Base-by-base conservation (phyloP, 257 asterid genomes). In the Nicotiana tabacum region DNA sequence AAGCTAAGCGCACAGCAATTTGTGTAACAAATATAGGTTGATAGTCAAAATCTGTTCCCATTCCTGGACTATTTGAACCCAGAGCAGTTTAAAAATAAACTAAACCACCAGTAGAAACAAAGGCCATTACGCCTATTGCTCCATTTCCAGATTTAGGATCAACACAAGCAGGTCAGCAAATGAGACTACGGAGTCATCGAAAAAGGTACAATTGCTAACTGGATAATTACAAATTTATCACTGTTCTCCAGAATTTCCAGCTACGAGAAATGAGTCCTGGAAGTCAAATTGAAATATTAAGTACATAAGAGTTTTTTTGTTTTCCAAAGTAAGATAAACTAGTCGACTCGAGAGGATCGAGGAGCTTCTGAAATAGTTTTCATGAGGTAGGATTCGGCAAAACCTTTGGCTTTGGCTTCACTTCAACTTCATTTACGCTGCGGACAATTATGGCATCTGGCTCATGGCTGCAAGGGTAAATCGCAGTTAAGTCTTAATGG, bases 391-490 rank as follows among this genome's bases (percentile, higher is more conserved):
- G 89, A 86, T 86, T 92, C 15, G 97, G 92, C 37, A 90, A 80
- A 82, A 89, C 82, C 87, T 91, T 96, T 2, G 98, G 98, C 90
- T 96, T 96, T 65, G 98, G 98, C 91, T 90, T 94, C 65, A 93
- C 97, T 90, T 94, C 98, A 15, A 96, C 97, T 92, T 96, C 99
- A 69, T 92, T 93, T 81, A 94, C 98, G 30, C 91, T 90, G 21
- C 99, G 97, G 27, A 96, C 92, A 48, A 87, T 91, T 83, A 94
- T 92, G 74, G 94, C 88, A 81, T 96, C 99, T 2, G 98, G 97
- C 77, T 93, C 98, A 74, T 96, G 98, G 80, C 99, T 94, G 93
- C 88, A 87, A 78, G 83, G 80, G 32, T 62, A 78, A 66, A 62
- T 9, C 29, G 4, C 17, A 76, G 80, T 76, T 51, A 46, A 74